Evolutionary conservation across 345 rosid genomes (phyloP), one percentile per base, ranked within the genome.

Genomic region (Erodium maritimum): DNA sequence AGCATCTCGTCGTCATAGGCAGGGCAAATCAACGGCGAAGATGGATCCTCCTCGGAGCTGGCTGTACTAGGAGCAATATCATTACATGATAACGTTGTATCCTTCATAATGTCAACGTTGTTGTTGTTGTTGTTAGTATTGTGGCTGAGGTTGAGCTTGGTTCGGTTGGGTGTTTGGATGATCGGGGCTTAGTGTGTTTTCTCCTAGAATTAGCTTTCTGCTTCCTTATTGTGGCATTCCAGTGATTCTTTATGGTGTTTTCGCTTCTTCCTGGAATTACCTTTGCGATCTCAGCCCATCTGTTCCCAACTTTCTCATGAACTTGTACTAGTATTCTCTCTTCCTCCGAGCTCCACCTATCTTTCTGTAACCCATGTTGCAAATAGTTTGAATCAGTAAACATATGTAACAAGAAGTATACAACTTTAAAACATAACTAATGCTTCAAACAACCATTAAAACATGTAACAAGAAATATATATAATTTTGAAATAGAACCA

Each of bases 261-360:
- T 91, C 98, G 5, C 91, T 86, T 61, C 99, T 76, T 62, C 96
- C 95, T 0, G 81, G 91, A 55, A 93, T 84, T 55, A 67, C 60
- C 67, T 86, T 93, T 0, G 96, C 95, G 5, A 93, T 93, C 80
- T 86, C 96, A 1, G 99, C 99, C 99, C 96, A 93, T 50, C 82
- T 72, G 73, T 93, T 93, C 21, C 99, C 96, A 12, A 89, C 74
- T 22, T 75, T 84, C 2, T 63, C 72, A 70, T 93, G 99, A 33
- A 93, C 83, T 63, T 78, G 86, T 23, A 91, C 82, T 20, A 91
- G 62, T 48, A 75, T 64, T 54, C 64, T 84, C 73, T 91, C 96
- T 66, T 91, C 98, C 73, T 89, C 89, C 67, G 88, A 95, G 55
- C 76, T 86, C 95, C 99, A 89, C 64, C 91, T 76, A 61, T 91